Percentiles rank a stretch among this genome's conserved stretches.
Evolutionary conservation across 2,329 filamentous ascomycete species (phyloP).

Genomic region (Juglanconis sp.): DNA sequence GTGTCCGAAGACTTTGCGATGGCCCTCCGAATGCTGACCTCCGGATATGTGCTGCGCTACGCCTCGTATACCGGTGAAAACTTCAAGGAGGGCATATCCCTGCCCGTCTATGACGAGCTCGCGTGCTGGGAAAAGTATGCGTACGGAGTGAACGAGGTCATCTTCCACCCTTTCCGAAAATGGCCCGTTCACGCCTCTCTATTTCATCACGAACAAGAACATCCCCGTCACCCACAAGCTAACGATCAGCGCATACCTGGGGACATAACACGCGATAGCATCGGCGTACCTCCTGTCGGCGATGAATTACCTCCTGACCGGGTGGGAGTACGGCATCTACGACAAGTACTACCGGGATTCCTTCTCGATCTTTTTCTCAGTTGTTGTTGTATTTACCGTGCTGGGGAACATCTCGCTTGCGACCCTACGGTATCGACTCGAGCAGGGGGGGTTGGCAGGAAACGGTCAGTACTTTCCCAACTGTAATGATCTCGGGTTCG

Average conservation of each 20-base stretch:
- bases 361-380: constrained; percentile 60
- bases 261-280: constrained; percentile 29
- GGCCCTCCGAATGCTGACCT: constrained; percentile 73
- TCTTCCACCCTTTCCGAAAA: constrained; percentile 64
- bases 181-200: constrained; percentile 68
- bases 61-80: constrained; percentile 66
- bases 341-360: constrained; percentile 67
- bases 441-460: background rate
- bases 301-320: constrained; percentile 40
- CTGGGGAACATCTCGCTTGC: constrained; percentile 61
- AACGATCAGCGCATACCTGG: constrained; percentile 39
- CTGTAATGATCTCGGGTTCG: too few species aligned
- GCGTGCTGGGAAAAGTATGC: constrained; percentile 86
- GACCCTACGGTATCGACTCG: constrained; percentile 59
- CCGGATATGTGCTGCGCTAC: constrained; percentile 65
- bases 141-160: constrained; percentile 76
- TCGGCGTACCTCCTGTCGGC: constrained; percentile 24
- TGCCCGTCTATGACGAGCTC: constrained; percentile 81
- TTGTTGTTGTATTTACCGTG: constrained; percentile 63
- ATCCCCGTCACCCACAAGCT: constrained; percentile 51
- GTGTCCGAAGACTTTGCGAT: constrained; percentile 82
- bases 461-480: background rate
- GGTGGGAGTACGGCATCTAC: constrained; percentile 66
- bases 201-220: constrained; percentile 56
- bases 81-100: constrained; percentile 78